Evolutionary conservation across 352 stramenopile genomes (phyloP), one percentile per base, ranked within the genome.

Genomic region (Phytophthora fragariae): DNA sequence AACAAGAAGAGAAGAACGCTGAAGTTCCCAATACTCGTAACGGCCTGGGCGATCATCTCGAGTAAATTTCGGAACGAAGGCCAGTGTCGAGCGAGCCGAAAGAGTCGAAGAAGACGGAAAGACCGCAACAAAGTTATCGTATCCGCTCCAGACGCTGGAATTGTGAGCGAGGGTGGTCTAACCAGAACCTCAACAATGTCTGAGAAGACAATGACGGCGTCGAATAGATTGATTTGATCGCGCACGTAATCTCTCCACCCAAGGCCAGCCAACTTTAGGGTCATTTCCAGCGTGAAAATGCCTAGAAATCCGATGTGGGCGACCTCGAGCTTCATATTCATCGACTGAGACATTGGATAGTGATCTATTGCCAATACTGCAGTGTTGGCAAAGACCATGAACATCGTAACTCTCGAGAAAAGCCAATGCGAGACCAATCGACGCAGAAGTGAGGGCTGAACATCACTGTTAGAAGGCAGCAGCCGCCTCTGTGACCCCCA

Each of bases 31-130:
- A 99, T 95, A 55, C 98, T 97, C 0, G 91, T 79, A 8, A 98
- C 78, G 0, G 95, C 95, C 17, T 84, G 77, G 12, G 70, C 68
- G 35, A 99, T 97, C 57, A 95, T 93, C 9, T 80, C 59, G 1
- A 99, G 75, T 17, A 99, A 79, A 5, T 92, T 86, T 10, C 96
- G 90, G 31, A 99, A 76, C 0, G 84, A 91, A 37, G 85, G 80
- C 97, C 95, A 99, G 49, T 92, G 76, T n/a, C 92, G 86, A 7
- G 95, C 93, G 11, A 99, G 84, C 62, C 98, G 98, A 68, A 99
- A 97, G 21, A 98, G 80, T 9, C 94, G 80, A 59, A 98, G 95
- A 1, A 98, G 70, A 0, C 95, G 83, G 57, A 98, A 92, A 8
- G 88, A 92, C 5, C 94, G 80, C 31, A 98, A 72, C 2, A 91